Evolutionary conservation across 1,284 basidiomycete genomes (phyloP), one percentile per base, ranked within the genome.

Genomic region (Ustilago curta): DNA sequence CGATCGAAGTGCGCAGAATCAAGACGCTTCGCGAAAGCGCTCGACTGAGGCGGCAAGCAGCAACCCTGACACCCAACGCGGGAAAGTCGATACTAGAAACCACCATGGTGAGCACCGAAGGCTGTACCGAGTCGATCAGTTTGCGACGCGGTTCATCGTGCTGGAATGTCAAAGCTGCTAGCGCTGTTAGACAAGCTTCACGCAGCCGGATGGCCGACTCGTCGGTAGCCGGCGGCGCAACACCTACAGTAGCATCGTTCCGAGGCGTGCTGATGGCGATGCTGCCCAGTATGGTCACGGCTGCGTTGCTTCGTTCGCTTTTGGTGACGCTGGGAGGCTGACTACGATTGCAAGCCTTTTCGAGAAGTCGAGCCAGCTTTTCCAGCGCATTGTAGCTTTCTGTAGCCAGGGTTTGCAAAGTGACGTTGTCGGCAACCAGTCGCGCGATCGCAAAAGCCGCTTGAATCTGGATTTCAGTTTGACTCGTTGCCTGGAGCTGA

Each of bases 11-110:
- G 31, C 83, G 67, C 14, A 84, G 53, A 25, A 82, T 76, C 7
- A 67, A 62, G n/a, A 83, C 70, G 59, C 76, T 82, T 14, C 83
- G 66, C 11, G 72, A 75, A 5, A 84, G 70, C 2, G 77, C 73
- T 23, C 82, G 70, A 5, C 77, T 68, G 11, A 84, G 62, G 0
- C 79, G 70, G 37, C 77, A 79, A 9, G 81, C 82, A 9, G 80
- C 78, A 8, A 81, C 60, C 21, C 79, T 65, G n/a, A 82, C 73
- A 21, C 83, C 83, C 2, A 82, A 27, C 4, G 82, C 62, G 1
- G 72, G 57, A 16, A 71, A 70, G 23, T 44, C 59, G 31, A 83
- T 59, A 23, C 70, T 73, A 3, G 77, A 70, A 3, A 80, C 65
- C 1, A 84, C 64, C 43, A 77, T 44, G 3, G 74, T 47, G 1